Conservation (phyloP, 495 filamentous ascomycete species). For the Hyaloscypha bicolor region DNA sequence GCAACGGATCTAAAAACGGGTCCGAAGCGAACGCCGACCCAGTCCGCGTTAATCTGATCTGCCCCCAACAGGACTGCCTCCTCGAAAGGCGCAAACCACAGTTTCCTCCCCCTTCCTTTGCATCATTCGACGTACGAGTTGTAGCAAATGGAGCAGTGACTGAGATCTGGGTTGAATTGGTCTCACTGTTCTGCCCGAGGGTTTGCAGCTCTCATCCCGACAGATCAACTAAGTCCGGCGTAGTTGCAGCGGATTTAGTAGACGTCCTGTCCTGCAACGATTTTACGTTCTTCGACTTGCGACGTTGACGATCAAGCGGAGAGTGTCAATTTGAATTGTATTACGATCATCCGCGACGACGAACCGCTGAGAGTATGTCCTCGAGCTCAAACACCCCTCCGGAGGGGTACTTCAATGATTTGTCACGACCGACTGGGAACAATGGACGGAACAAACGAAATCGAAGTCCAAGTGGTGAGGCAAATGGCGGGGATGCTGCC, state of each 20-base stretch:
- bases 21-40: background rate
- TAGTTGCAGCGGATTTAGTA: background rate
- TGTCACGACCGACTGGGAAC: slow-evolving; percentile 46
- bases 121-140: background rate
- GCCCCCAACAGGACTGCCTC: background rate
- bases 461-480: slow-evolving; percentile 36
- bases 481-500: slow-evolving; percentile 32
- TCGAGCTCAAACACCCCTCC: slow-evolving; percentile 43
- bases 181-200: background rate
- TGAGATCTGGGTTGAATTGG: background rate
- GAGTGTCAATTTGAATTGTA: background rate
- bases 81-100: background rate
- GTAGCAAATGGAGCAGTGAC: background rate
- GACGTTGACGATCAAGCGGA: background rate
- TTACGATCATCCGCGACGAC: background rate
- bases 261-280: background rate
- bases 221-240: background rate
- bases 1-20: background rate
- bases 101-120: background rate
- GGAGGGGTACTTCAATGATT: slow-evolving; percentile 58
- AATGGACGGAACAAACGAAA: slow-evolving; percentile 34
- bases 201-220: background rate
- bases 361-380: slow-evolving; percentile 39
- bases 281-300: background rate
- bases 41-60: background rate